Conservation (phyloP, 1,284 basidiomycete genomes). For the Ceratorhiza oryzae-sativae region DNA sequence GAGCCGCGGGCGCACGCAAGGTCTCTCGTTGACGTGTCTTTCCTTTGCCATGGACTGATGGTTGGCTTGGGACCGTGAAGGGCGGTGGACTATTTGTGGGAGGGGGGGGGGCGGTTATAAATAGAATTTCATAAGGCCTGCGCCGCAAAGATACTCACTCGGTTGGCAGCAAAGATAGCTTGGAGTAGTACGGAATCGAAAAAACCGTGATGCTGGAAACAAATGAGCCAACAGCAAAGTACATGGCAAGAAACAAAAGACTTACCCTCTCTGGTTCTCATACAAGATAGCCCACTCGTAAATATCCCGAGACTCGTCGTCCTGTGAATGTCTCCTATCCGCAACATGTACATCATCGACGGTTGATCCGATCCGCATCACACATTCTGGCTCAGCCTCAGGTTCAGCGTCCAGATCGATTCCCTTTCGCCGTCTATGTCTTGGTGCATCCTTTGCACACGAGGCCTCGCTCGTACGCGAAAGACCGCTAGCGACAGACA, state of each 20-base stretch:
- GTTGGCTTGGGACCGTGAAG: constrained; percentile 67
- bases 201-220: constrained; percentile 67
- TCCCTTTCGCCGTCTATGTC: background rate
- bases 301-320: constrained; percentile 45
- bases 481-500: constrained; percentile 9
- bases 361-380: constrained; percentile 8
- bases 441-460: background rate
- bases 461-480: constrained; percentile 6
- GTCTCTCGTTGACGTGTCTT: constrained; percentile 22
- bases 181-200: constrained; percentile 74
- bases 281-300: constrained; percentile 79
- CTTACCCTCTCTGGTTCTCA: constrained; percentile 80
- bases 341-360: constrained; percentile 12
- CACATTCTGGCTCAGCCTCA: constrained; percentile 21
- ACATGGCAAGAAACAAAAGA: constrained; percentile 37
- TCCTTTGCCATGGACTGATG: constrained; percentile 44
- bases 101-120: constrained; percentile 19
- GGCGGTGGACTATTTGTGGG: constrained; percentile 59
- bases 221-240: background rate
- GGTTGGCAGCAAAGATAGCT: constrained; percentile 67
- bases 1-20: constrained; percentile 51
- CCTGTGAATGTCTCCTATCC: constrained; percentile 14
- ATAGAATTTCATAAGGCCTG: background rate
- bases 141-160: constrained; percentile 51
- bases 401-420: constrained; percentile 6